Evolutionary conservation across 2,329 filamentous ascomycete species (phyloP).

Genomic region (Xylariomycetidae sp.): DNA sequence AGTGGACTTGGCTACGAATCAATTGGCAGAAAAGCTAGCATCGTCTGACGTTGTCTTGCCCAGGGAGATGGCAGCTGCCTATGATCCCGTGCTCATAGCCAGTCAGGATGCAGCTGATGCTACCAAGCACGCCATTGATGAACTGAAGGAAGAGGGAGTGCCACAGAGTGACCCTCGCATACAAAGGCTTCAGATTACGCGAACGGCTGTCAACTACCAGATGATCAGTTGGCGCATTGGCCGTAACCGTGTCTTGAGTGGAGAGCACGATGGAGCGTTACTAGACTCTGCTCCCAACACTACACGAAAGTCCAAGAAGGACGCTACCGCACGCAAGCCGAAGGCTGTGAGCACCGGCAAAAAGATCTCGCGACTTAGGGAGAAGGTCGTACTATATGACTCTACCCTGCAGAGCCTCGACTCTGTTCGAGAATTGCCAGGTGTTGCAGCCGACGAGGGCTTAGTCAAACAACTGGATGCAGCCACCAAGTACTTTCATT

Average conservation of each 20-base stretch:
- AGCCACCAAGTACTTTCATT: conserved; percentile 78
- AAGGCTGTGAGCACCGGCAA: conserved; percentile 61
- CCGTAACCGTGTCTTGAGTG: conserved; percentile 83
- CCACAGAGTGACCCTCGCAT: conserved; percentile 79
- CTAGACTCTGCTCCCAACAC: conserved; percentile 42
- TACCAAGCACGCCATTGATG: conserved; percentile 88
- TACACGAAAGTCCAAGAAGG: conserved; percentile 50
- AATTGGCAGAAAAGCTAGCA: conserved; percentile 43
- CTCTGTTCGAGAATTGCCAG: conserved; percentile 82
- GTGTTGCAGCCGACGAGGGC: conserved; percentile 76
- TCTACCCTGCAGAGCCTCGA: conserved; percentile 87
- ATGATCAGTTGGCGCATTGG: conserved; percentile 94
- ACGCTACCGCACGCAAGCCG: conserved; percentile 38
- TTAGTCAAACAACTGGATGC: conserved; percentile 76
- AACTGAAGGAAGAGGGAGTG: conserved; percentile 77
- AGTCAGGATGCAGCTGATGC: conserved; percentile 94
- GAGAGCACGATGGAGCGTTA: conserved; percentile 71
- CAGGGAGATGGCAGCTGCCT: conserved; percentile 74
- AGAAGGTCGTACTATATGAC: conserved; percentile 86
- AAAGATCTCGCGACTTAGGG: conserved; percentile 75
- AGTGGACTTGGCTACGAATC: conserved; percentile 52
- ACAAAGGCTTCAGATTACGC: conserved; percentile 88
- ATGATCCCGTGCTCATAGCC: conserved; percentile 84
- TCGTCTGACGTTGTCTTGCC: conserved; percentile 40
- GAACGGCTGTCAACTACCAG: conserved; percentile 89